Percentiles rank a stretch among this genome's conserved stretches.
Conservation (phyloP, 73 alveolate species). For the Symbiodinium pilosum region DNA sequence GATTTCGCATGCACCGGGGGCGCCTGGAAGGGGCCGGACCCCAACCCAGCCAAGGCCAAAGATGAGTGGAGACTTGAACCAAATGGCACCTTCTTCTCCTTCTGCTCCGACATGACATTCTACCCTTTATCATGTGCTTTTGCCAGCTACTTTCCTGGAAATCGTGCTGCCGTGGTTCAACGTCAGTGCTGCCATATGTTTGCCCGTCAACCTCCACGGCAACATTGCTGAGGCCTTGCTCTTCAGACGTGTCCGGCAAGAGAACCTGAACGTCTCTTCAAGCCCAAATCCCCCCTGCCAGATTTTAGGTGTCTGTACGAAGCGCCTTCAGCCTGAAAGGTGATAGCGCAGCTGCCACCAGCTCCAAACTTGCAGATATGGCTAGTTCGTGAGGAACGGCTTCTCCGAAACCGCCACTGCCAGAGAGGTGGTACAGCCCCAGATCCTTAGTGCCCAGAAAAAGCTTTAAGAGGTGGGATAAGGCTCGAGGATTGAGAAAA, state of each 20-base stretch:
- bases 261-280: background rate
- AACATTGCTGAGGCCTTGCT: slow-evolving; percentile 5
- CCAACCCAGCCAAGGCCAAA: no score
- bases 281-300: no score
- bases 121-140: no score
- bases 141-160: no score
- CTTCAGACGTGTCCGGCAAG: background rate
- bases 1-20: no score
- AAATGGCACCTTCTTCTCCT: no score
- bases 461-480: no score
- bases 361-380: background rate
- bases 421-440: background rate
- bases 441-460: background rate
- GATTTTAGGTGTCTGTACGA: background rate
- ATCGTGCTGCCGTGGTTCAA: background rate
- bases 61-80: no score
- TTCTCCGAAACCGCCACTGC: background rate
- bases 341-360: background rate
- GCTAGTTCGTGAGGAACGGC: background rate
- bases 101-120: no score
- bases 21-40: no score
- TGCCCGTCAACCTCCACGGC: background rate
- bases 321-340: background rate
- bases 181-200: background rate
- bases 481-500: no score